Conservation (phyloP, 805 yeast genomes). For the Priceomyces carsonii region DNA sequence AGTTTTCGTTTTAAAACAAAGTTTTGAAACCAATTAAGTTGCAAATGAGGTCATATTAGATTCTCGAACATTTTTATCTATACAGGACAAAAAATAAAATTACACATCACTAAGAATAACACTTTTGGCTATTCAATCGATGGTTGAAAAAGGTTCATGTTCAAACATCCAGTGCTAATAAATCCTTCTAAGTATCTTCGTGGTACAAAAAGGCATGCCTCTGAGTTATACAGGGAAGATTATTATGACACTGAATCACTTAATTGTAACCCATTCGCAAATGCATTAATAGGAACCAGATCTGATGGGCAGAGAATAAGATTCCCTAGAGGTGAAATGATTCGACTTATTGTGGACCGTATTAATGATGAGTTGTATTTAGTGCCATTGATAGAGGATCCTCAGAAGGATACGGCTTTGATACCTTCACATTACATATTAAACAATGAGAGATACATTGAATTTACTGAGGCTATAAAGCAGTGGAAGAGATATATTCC, state of each 20-base stretch:
- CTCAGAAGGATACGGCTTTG: constrained; percentile 12
- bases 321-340: constrained; percentile 27
- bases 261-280: constrained; percentile 29
- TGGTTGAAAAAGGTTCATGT: no score
- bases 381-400: constrained; percentile 18
- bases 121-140: no score
- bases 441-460: constrained; percentile 20
- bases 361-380: constrained; percentile 9
- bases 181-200: constrained; percentile 31
- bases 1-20: no score
- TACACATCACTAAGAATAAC: no score
- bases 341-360: constrained; percentile 10
- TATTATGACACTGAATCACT: constrained; percentile 19
- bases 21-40: no score
- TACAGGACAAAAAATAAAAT: no score
- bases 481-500: constrained; percentile 26
- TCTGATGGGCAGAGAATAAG: constrained; percentile 21
- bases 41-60: no score
- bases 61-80: no score
- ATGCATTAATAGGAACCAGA: constrained; percentile 22
- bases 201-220: constrained; percentile 20
- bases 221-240: constrained; percentile 15
- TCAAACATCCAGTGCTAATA: constrained; percentile 29
- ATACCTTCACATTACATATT: constrained; percentile 28
- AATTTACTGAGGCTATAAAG: constrained; percentile 14